These are phyloP conservation scores for Cyanidiococcus yangmingshanensis DNA, from an alignment of 23 red algal genomes.

Conservation along the genomic window DNA sequence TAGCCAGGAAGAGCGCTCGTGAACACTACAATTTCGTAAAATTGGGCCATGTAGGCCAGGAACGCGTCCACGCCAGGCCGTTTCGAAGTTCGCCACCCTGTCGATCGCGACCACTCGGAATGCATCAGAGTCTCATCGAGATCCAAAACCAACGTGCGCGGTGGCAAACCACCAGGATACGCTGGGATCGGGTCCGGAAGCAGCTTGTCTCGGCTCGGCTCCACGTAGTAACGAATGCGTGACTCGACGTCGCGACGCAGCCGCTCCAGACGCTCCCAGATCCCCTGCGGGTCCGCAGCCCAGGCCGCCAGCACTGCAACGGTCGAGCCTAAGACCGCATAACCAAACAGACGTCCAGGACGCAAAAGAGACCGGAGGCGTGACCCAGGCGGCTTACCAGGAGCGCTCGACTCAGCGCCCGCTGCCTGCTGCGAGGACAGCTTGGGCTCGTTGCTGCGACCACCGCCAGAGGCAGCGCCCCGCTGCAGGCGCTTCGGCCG, in stretches of 20 bases:
- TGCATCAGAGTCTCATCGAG: constrained; percentile 82
- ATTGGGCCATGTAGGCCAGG: constrained; percentile 74
- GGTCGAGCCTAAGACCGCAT: neutral
- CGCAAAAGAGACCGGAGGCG: neutral
- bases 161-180: constrained; percentile 25
- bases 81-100: constrained; percentile 81
- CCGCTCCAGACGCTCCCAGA: neutral
- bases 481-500: too few relatives aligned
- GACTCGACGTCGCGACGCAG: constrained; percentile 8
- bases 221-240: constrained; percentile 40
- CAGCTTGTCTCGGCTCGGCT: constrained; percentile 70
- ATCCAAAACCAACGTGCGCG: constrained; percentile 77
- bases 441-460: too few relatives aligned
- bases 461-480: too few relatives aligned
- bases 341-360: neutral
- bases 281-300: neutral
- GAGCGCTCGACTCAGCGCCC: too few relatives aligned
- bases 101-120: constrained; percentile 53
- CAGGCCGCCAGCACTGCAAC: neutral
- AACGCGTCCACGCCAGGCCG: constrained; percentile 92
- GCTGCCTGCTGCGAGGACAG: too few relatives aligned
- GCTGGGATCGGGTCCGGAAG: constrained; percentile 43
- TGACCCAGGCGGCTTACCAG: too few relatives aligned
- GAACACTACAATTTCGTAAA: constrained; percentile 91
- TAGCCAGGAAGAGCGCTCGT: constrained; percentile 48